Percentiles rank a stretch among this genome's conserved stretches.
phyloP scores from a whole-genome alignment of 192 early-diverging fungal species.

The Backusella morwellensis region DNA sequence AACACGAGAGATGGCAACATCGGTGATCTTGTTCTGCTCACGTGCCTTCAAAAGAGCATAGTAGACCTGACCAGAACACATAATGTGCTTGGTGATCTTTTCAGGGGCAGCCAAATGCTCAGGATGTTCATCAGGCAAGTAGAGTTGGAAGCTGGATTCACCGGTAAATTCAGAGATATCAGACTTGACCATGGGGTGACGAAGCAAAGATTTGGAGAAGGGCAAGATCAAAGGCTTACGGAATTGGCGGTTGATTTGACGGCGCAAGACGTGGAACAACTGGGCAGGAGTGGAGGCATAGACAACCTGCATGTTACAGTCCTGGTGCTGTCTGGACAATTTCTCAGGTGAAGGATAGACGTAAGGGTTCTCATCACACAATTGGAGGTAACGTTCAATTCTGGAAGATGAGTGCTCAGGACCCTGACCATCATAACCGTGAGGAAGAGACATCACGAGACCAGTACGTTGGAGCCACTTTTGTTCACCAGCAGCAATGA shows the following conservation, averaged over 20 bases:
- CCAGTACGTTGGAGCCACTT: conserved; percentile 99
- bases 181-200: conserved; percentile 91
- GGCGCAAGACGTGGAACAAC: conserved; percentile 94
- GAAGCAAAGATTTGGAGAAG: conserved; percentile 87
- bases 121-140: conserved; percentile 91
- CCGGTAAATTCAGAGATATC: conserved; percentile 77
- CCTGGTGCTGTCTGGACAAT: conserved; percentile 91
- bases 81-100: conserved; percentile 87
- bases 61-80: conserved; percentile 98
- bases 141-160: conserved; percentile 82
- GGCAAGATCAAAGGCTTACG: conserved; percentile 86
- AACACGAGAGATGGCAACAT: conserved; percentile 90
- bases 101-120: conserved; percentile 75
- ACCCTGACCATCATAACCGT: conserved; percentile 98
- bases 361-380: conserved; percentile 95
- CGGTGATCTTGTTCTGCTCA: conserved; percentile 83
- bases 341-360: conserved; percentile 74
- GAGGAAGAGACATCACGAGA: conserved; percentile 89
- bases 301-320: conserved; percentile 97
- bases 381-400: conserved; percentile 93
- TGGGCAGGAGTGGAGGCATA: conserved; percentile 97
- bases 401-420: conserved; percentile 97
- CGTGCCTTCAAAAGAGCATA: conserved; percentile 88
- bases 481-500: conserved; percentile 92
- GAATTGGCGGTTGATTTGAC: conserved; percentile 97